phyloP scores from a whole-genome alignment of 257 asterid species.

The Perilla frutescens region DNA sequence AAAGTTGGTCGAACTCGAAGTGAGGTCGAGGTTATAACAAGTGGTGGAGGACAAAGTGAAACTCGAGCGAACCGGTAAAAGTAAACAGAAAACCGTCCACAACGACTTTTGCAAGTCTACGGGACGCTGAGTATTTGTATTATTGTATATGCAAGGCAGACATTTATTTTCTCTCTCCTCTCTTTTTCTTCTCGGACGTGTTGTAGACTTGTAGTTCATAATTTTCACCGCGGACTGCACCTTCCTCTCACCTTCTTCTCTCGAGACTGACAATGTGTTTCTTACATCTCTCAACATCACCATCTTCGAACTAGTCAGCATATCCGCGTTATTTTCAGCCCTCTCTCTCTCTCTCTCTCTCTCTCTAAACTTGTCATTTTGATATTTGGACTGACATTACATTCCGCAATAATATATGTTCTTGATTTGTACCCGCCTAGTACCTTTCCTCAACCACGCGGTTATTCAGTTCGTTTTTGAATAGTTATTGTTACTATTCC shows the following conservation, averaged over 20 bases:
- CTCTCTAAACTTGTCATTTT: not conserved
- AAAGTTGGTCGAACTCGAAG: no score
- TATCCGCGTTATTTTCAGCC: slow-evolving; percentile 38
- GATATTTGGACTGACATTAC: slow-evolving; percentile 15
- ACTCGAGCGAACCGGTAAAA: no score
- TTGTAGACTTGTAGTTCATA: slow-evolving; percentile 4
- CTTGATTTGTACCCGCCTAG: slow-evolving; percentile 23
- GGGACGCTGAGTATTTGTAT: not conserved
- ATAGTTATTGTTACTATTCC: not conserved
- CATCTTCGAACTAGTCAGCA: slow-evolving; percentile 31
- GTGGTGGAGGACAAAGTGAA: no score
- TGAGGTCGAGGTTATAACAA: no score
- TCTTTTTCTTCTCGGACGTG: slow-evolving; percentile 18
- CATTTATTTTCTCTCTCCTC: not conserved
- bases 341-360: not conserved
- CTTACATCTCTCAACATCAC: slow-evolving; percentile 32
- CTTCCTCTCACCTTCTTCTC: slow-evolving; percentile 43
- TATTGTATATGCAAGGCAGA: not conserved
- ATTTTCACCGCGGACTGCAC: slow-evolving; percentile 39
- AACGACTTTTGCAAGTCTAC: slow-evolving; percentile 41
- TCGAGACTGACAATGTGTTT: not conserved
- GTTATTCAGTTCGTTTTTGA: slow-evolving; percentile 41
- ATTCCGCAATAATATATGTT: slow-evolving; percentile 1
- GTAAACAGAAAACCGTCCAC: not conserved
- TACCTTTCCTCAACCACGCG: slow-evolving; percentile 49